Base-by-base conservation (phyloP, 139 green algal species). In the Tetraselmis chui region DNA sequence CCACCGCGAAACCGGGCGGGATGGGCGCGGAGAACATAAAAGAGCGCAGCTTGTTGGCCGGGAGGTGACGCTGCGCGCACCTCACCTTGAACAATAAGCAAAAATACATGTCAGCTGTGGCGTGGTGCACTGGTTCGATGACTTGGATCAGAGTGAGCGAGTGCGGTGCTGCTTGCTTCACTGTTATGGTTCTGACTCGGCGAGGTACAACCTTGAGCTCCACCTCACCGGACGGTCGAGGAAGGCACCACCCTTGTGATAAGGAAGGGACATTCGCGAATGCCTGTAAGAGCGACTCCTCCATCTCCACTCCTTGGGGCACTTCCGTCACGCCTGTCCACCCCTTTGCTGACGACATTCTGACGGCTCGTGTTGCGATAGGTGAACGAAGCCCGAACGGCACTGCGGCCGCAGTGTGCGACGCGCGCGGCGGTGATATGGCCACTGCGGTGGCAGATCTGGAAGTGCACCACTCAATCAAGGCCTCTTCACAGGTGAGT, bases 41-140 rank as follows among this genome's bases (percentile, higher is more conserved):
- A 67, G 87, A 86, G 25, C 93, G 90, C 86, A 93, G 87, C 24
- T 76, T 75, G 83, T 97, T 97, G 75, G 78, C 84, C 0, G 91
- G 81, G n/a, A 97, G 81, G 83, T 97, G 92, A 80, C 92, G 92
- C 89, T 97, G 94, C n/a, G 81, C 82, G 59, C 83, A 75, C 58
- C 87, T 75, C 1, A 93, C 84, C 81, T 81, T 83, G 1, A 91
- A 1, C 1, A 30, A 76, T 29, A 81, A 80, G 58, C 31, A 77
- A 23, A 32, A 58, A 78, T 0, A n/a, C 27, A 25, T 31, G 59
- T 29, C 30, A 26, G 67, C 67, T 31, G 23, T 79, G 2, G 2
- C 23, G 26, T 26, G 28, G n/a, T 79, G 76, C 2, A 79, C 26
- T 28, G 26, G 5, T 32, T 2, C 1, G 27, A 2, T 24, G 29